These are phyloP conservation scores for Dalbergia cochinchinensis DNA, from an alignment of 306 rosid genomes.

Conservation along the genomic window DNA sequence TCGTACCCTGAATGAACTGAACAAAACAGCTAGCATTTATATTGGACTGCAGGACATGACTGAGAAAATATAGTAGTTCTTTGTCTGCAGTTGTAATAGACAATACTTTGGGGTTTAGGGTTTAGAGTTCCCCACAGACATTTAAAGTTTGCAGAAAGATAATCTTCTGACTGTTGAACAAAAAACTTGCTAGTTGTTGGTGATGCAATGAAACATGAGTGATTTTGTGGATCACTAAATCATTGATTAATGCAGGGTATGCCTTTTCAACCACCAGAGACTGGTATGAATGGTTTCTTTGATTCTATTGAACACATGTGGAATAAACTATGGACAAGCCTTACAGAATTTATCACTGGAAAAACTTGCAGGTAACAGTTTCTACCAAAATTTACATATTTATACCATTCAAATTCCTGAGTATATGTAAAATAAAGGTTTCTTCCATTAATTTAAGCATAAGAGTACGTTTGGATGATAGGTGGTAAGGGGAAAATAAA, in stretches of 20 bases:
- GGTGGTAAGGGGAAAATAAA: not conserved
- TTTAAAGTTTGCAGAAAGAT: no score
- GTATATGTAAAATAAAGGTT: not conserved
- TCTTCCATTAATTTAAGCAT: conserved; percentile 1
- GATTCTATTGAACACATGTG: conserved; percentile 69
- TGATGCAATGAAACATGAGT: conserved; percentile 1
- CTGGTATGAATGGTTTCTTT: conserved; percentile 65
- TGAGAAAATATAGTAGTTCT: no score
- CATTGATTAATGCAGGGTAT: conserved; percentile 59
- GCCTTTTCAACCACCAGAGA: conserved; percentile 77
- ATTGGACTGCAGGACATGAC: no score
- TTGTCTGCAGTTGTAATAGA: no score
- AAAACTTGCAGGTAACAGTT: conserved; percentile 81
- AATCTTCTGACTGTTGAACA: no score
- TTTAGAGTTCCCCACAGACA: no score
- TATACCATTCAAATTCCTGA: conserved; percentile 29
- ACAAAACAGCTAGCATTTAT: no score
- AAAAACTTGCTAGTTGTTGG: no score
- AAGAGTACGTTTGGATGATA: not conserved
- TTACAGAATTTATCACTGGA: conserved; percentile 72
- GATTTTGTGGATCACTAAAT: conserved; percentile 36
- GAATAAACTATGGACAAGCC: conserved; percentile 67
- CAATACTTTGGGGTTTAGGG: no score
- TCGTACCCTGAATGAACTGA: no score
- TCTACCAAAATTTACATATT: conserved; percentile 4